phyloP scores from a whole-genome alignment of 2,329 filamentous ascomycete species.

The Pseudovirgaria hyperparasitica region DNA sequence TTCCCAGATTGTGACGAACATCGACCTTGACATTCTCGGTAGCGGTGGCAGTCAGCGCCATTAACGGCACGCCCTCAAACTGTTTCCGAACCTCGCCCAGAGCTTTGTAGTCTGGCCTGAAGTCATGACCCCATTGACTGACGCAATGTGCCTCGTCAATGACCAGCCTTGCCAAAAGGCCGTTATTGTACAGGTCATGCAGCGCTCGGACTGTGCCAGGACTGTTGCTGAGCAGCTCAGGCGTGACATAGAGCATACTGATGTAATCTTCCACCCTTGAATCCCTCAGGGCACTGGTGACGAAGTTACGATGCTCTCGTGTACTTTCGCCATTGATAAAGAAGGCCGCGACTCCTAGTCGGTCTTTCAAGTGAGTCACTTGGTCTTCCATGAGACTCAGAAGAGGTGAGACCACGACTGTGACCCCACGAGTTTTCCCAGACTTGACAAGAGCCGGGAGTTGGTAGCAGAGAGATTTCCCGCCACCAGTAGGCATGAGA shows the following conservation, averaged over 20 bases:
- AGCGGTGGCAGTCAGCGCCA: constrained; percentile 91
- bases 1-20: constrained; percentile 81
- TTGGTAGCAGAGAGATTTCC: constrained; percentile 95
- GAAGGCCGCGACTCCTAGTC: constrained; percentile 64
- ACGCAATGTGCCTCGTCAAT: constrained; percentile 99
- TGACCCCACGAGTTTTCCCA: constrained; percentile 74
- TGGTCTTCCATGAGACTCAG: constrained; percentile 97
- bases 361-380: constrained; percentile 60
- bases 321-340: constrained; percentile 69
- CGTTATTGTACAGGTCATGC: constrained; percentile 51
- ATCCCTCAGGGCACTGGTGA: constrained; percentile 52
- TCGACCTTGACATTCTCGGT: constrained; percentile 88
- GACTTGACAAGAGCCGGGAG: constrained; percentile 72
- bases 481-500: constrained; percentile 93
- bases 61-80: constrained; percentile 72
- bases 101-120: constrained; percentile 87
- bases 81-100: constrained; percentile 60
- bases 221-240: constrained; percentile 90
- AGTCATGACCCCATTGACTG: constrained; percentile 98
- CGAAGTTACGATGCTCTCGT: constrained; percentile 46
- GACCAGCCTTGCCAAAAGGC: constrained; percentile 75
- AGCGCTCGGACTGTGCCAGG: constrained; percentile 53
- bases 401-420: constrained; percentile 86
- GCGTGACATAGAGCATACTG: constrained; percentile 87
- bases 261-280: constrained; percentile 60